Evolutionary conservation across 2,329 filamentous ascomycete genomes (phyloP).

Genomic region (Hypoxylon sp.): DNA sequence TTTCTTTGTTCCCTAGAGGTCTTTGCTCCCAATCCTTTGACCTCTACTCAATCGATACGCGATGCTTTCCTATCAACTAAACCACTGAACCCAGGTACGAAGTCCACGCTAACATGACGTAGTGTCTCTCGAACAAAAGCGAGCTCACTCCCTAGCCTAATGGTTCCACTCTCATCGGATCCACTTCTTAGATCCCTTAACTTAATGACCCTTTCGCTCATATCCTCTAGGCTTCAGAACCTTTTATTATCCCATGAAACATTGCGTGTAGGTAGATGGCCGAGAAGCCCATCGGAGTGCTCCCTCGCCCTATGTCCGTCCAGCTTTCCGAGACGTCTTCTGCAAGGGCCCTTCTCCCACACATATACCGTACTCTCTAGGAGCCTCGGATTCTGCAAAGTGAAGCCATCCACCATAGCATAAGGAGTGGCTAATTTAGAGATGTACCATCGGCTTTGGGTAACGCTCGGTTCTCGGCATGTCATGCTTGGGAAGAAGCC

Average conservation of each 20-base stretch:
- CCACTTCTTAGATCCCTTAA: background rate
- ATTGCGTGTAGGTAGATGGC: background rate
- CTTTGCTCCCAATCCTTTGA: constrained; percentile 29
- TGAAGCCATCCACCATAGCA: background rate
- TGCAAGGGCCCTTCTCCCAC: background rate
- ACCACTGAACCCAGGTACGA: constrained; percentile 5
- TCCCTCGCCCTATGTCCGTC: background rate
- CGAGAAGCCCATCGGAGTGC: background rate
- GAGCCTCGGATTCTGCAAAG: background rate
- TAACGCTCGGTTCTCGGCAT: background rate
- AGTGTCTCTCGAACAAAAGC: background rate
- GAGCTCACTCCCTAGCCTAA: background rate
- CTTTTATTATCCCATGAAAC: background rate
- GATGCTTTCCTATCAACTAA: constrained; percentile 10
- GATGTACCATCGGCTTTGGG: background rate
- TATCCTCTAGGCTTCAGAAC: background rate
- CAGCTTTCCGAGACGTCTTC: background rate
- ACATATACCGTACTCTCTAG: background rate
- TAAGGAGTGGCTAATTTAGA: background rate
- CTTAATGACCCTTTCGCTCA: background rate
- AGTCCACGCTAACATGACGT: background rate
- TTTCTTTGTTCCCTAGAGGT: constrained; percentile 20
- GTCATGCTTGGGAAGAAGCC: background rate
- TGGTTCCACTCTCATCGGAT: background rate
- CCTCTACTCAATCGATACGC: background rate